Conservation (phyloP, 1,284 basidiomycete genomes). For the Golubevia pallescens region DNA sequence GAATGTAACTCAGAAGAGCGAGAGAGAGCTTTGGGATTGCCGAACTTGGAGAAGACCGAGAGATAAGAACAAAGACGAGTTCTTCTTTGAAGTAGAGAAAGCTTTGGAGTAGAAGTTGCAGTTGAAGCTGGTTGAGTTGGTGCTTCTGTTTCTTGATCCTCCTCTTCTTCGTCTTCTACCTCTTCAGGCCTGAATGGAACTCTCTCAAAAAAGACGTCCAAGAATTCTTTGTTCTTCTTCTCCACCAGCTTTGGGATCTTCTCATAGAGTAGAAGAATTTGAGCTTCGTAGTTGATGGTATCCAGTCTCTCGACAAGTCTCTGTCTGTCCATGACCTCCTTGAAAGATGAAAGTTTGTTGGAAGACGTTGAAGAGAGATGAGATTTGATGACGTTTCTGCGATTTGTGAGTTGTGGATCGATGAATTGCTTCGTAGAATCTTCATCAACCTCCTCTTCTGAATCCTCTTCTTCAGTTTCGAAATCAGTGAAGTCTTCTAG, state of each 20-base stretch:
- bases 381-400: constrained; percentile 23
- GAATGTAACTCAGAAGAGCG: constrained; percentile 73
- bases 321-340: constrained; percentile 11
- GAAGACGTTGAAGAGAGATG: no score
- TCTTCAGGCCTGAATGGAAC: constrained; percentile 27
- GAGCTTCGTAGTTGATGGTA: constrained; percentile 45
- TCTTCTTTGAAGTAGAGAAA: neutral
- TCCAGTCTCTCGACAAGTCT: constrained; percentile 37
- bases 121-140: constrained; percentile 32
- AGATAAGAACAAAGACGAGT: constrained; percentile 65
- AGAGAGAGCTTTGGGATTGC: constrained; percentile 85
- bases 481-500: neutral
- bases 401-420: constrained; percentile 31
- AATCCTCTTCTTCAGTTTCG: constrained; percentile 8
- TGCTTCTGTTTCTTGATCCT: constrained; percentile 13
- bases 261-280: constrained; percentile 41
- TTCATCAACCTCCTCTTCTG: constrained; percentile 23
- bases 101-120: neutral
- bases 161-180: constrained; percentile 22
- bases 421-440: constrained; percentile 40
- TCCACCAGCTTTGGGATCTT: constrained; percentile 31
- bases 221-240: constrained; percentile 37
- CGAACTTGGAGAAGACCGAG: constrained; percentile 84
- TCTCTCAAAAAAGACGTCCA: constrained; percentile 38
- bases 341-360: no score